These are phyloP conservation scores for Trichoderma citrinoviride DNA, from an alignment of 2,329 filamentous ascomycete genomes.

Conservation along the genomic window DNA sequence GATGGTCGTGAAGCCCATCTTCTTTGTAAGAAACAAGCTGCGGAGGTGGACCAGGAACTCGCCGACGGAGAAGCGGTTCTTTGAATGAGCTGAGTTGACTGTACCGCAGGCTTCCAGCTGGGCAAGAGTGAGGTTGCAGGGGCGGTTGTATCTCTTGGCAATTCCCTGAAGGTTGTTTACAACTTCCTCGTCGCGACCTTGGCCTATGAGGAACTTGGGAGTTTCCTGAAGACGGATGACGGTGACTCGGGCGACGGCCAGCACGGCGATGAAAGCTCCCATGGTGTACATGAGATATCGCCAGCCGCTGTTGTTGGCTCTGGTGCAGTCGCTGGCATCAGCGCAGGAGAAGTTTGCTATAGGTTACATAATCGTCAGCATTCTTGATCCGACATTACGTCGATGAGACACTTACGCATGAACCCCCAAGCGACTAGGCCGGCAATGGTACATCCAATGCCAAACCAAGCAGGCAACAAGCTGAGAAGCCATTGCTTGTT, in stretches of 20 bases:
- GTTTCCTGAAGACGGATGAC: conserved; percentile 57
- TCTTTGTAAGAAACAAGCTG: conserved; percentile 59
- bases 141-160: conserved; percentile 40
- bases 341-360: conserved; percentile 31
- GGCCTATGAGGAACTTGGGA: conserved; percentile 57
- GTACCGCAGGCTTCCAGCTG: conserved; percentile 40
- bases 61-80: conserved; percentile 25
- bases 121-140: conserved; percentile 41
- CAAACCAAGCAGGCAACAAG: conserved; percentile 55
- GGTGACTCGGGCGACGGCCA: conserved; percentile 54
- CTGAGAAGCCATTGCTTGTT: conserved; percentile 64
- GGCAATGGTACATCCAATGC: conserved; percentile 46
- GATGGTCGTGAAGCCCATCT: conserved; percentile 54
- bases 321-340: conserved; percentile 40
- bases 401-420: conserved; percentile 28
- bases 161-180: conserved; percentile 42
- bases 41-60: conserved; percentile 49
- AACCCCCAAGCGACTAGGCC: conserved; percentile 52
- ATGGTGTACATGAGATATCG: conserved; percentile 49
- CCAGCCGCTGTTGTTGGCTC: conserved; percentile 49
- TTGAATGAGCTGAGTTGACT: conserved; percentile 31
- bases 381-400: not conserved
- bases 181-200: conserved; percentile 51
- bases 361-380: not conserved
- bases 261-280: conserved; percentile 45